Conservation (phyloP, 1,284 basidiomycete genomes). For the Ustilago tritici region DNA sequence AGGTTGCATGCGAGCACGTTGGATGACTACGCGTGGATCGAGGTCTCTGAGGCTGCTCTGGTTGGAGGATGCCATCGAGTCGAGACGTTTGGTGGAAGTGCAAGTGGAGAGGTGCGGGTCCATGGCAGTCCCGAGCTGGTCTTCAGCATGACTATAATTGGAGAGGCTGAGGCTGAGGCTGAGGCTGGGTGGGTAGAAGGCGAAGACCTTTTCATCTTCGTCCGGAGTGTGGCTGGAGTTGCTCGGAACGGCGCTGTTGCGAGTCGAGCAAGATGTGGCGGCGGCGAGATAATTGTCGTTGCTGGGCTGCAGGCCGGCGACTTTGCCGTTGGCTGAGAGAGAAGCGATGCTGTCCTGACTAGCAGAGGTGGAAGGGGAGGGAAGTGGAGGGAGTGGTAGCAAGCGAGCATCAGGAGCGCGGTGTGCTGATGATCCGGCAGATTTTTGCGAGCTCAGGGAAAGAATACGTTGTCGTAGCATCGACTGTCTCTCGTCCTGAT, state of each 20-base stretch:
- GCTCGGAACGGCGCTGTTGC: constrained; percentile 3
- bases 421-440: neutral
- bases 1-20: constrained; percentile 23
- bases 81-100: neutral
- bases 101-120: neutral
- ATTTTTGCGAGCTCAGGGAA: constrained; percentile 17
- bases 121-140: neutral
- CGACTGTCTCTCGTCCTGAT: constrained; percentile 20
- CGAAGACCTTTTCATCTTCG: constrained; percentile 38
- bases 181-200: constrained; percentile 37
- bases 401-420: constrained; percentile 11
- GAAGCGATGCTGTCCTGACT: neutral
- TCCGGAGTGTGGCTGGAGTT: constrained; percentile 2
- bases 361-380: constrained; percentile 5
- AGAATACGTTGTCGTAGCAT: neutral
- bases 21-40: constrained; percentile 37
- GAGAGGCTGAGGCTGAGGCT: constrained; percentile 28
- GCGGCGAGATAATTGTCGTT: constrained; percentile 25
- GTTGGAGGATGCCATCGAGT: constrained; percentile 33
- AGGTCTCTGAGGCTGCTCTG: constrained; percentile 29
- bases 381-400: constrained; percentile 21
- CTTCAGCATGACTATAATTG: constrained; percentile 14
- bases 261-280: neutral
- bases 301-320: constrained; percentile 14
- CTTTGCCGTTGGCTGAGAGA: constrained; percentile 9